These are phyloP conservation scores for Isatis tinctoria DNA, from an alignment of 345 rosid species.

Conservation along the genomic window DNA sequence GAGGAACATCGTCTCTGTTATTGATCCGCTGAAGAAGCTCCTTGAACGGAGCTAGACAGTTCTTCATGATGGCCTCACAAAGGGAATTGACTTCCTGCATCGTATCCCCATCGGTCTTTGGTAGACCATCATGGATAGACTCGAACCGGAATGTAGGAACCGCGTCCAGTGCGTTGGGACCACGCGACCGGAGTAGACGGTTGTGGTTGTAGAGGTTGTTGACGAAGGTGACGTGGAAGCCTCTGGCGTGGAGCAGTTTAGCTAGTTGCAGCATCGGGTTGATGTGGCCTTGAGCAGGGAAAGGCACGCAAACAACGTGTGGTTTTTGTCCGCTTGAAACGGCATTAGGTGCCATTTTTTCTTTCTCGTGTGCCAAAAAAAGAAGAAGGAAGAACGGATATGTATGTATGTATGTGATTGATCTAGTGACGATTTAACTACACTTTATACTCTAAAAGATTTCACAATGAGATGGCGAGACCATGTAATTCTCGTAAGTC, in stretches of 20 bases:
- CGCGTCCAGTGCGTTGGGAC: slow-evolving; percentile 17
- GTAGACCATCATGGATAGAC: slow-evolving; percentile 39
- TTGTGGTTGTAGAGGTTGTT: slow-evolving; percentile 37
- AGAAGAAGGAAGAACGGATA: neutral
- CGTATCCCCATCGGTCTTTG: neutral
- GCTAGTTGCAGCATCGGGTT: neutral
- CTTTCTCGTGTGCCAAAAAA: neutral
- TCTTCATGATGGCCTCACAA: slow-evolving; percentile 19
- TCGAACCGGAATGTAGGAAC: slow-evolving; percentile 32
- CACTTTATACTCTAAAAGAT: neutral
- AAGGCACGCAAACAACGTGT: neutral
- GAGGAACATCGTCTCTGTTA: neutral
- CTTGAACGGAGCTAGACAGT: slow-evolving; percentile 26
- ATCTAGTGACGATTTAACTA: neutral
- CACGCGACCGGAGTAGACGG: slow-evolving; percentile 30
- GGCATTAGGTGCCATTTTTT: neutral
- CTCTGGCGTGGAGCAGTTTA: neutral
- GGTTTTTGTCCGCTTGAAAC: neutral
- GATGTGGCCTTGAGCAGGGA: neutral
- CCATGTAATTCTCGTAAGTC: neutral
- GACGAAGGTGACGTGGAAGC: slow-evolving; percentile 44
- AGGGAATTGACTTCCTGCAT: slow-evolving; percentile 33
- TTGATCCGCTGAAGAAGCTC: neutral
- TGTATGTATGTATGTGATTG: neutral
- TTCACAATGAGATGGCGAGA: neutral